A percentile compares a stretch with the other conserved stretches of the same genome.
phyloP scores from a whole-genome alignment of 495 filamentous ascomycete genomes.

The Penicillium canescens region DNA sequence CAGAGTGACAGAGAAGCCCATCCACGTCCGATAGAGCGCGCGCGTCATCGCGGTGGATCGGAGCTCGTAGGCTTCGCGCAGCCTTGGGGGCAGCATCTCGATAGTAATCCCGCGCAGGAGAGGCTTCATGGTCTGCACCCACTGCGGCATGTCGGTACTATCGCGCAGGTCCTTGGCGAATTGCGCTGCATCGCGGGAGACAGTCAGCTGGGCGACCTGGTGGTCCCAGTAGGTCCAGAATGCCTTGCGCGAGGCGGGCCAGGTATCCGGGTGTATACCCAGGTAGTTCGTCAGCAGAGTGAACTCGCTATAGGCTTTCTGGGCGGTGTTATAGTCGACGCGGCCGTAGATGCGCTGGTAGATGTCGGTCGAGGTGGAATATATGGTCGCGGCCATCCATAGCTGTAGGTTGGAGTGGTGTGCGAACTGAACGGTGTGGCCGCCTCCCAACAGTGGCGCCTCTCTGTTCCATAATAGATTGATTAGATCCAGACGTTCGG shows the following conservation, averaged over 20 bases:
- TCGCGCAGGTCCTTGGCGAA: constrained; percentile 33
- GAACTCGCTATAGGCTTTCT: constrained; percentile 39
- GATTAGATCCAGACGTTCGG: constrained; percentile 35
- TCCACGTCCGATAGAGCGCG: constrained; percentile 33
- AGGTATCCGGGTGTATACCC: constrained; percentile 26
- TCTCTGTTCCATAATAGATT: constrained; percentile 22
- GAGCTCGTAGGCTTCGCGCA: constrained; percentile 41
- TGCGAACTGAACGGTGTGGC: constrained; percentile 25
- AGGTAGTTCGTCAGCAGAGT: constrained; percentile 29
- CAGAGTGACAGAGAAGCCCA: constrained; percentile 38
- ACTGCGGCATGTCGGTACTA: constrained; percentile 30
- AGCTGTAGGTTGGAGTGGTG: constrained; percentile 28
- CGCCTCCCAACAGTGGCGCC: constrained; percentile 24
- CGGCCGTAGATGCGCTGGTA: constrained; percentile 45
- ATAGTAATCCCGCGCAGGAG: constrained; percentile 34
- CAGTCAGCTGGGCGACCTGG: constrained; percentile 31
- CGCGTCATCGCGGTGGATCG: constrained; percentile 34
- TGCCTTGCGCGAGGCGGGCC: constrained; percentile 32
- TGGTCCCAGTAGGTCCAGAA: constrained; percentile 49
- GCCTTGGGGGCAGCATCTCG: constrained; percentile 40
- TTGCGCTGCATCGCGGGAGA: constrained; percentile 32
- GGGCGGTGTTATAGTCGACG: constrained; percentile 36
- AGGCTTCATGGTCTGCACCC: constrained; percentile 36
- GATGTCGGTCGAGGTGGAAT: constrained; percentile 43
- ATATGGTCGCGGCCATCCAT: constrained; percentile 43